These are phyloP conservation scores for Mycena albidolilacea DNA, from an alignment of 768 basidiomycete species.

Conservation along the genomic window DNA sequence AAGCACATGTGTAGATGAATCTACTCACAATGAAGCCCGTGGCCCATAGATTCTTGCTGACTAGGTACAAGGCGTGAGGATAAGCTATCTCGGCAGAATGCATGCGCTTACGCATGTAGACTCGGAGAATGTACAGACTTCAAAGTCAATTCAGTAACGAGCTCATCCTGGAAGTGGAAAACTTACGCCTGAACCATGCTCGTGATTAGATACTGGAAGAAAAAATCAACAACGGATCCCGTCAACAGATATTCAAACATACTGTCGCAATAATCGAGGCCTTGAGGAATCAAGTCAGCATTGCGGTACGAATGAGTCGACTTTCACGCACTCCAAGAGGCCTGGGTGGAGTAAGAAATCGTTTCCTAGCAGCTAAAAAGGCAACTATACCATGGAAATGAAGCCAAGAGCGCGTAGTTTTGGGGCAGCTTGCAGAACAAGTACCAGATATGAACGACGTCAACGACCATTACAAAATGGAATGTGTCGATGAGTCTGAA, in stretches of 20 bases:
- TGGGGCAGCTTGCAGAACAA: constrained; percentile 36
- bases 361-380: too few species aligned
- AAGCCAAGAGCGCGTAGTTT: constrained; percentile 26
- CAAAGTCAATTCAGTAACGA: too few species aligned
- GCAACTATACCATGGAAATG: not conserved
- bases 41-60: constrained; percentile 4
- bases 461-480: constrained; percentile 34
- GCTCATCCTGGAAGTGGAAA: too few species aligned
- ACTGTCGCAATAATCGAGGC: constrained; percentile 34
- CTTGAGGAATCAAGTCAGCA: constrained; percentile 4
- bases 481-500: constrained; percentile 28
- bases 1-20: not conserved
- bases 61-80: not conserved
- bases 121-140: constrained; percentile 30
- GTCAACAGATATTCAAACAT: too few species aligned
- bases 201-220: constrained; percentile 25
- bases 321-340: constrained; percentile 27
- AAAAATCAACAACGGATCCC: too few species aligned
- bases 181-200: constrained; percentile 27
- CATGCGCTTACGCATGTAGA: constrained; percentile 27
- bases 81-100: not conserved
- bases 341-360: constrained; percentile 8
- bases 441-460: constrained; percentile 35
- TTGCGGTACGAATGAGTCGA: not conserved
- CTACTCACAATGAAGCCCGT: not conserved